phyloP scores from a whole-genome alignment of 1,284 basidiomycete genomes.

The Rhodotorula sp. region DNA sequence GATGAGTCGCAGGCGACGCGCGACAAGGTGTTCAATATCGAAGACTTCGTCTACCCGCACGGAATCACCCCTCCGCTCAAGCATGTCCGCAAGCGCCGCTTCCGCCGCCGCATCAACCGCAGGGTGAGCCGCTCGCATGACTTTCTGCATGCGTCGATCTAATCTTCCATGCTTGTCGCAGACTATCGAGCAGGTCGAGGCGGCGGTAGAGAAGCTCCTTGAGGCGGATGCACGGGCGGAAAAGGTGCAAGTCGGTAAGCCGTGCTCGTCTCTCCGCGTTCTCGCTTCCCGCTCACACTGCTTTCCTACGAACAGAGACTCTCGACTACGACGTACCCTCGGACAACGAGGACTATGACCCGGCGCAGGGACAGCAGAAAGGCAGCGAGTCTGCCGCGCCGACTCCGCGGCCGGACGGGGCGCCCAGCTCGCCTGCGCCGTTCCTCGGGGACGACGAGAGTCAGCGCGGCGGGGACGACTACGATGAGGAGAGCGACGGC shows the following conservation, averaged over 20 bases:
- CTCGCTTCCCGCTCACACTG: background rate
- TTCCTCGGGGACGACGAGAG: slow-evolving; percentile 56
- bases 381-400: slow-evolving; percentile 33
- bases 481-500: slow-evolving; percentile 61
- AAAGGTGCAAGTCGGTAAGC: slow-evolving; percentile 71
- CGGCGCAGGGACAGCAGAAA: slow-evolving; percentile 1
- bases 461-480: slow-evolving; percentile 45
- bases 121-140: slow-evolving; percentile 57
- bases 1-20: slow-evolving; percentile 62
- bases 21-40: slow-evolving; percentile 70
- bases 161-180: slow-evolving; percentile 48
- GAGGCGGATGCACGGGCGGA: slow-evolving; percentile 81
- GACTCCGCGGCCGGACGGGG: slow-evolving; percentile 28
- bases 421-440: slow-evolving; percentile 42
- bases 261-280: too few relatives aligned
- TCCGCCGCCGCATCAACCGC: slow-evolving; percentile 84
- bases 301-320: slow-evolving; percentile 20
- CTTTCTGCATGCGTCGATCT: background rate
- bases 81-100: slow-evolving; percentile 87
- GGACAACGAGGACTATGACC: slow-evolving; percentile 45
- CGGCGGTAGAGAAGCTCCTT: slow-evolving; percentile 89
- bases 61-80: slow-evolving; percentile 92
- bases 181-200: slow-evolving; percentile 96
- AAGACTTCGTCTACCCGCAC: slow-evolving; percentile 97
- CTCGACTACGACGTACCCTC: slow-evolving; percentile 41